Percentiles rank a stretch among this genome's conserved stretches.
Evolutionary conservation across 805 yeast genomes (phyloP).

Genomic region (Maudiozyma bulderi): DNA sequence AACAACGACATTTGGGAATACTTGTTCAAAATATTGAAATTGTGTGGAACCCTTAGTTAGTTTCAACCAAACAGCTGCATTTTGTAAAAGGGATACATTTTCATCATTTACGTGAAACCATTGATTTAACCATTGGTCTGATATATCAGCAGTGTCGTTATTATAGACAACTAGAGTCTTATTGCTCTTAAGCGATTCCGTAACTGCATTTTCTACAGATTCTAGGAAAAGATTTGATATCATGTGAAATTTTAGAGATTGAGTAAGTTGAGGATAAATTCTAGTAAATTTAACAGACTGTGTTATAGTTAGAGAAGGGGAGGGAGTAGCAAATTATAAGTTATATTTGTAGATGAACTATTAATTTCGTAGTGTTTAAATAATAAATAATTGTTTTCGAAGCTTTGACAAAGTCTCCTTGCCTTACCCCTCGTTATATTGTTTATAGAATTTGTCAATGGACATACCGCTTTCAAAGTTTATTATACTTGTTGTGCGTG

Average conservation of each 20-base stretch:
- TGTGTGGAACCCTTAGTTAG: slow-evolving; percentile 35
- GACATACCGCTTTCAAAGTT: too few species aligned
- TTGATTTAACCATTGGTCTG: slow-evolving; percentile 22
- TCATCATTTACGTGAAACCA: slow-evolving; percentile 16
- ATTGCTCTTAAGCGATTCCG: slow-evolving; percentile 28
- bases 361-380: too few species aligned
- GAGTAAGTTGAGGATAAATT: neutral
- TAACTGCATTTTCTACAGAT: slow-evolving; percentile 33
- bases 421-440: too few species aligned
- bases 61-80: slow-evolving; percentile 31
- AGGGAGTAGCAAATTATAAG: too few species aligned
- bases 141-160: slow-evolving; percentile 6
- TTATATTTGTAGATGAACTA: too few species aligned
- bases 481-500: too few species aligned
- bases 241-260: slow-evolving; percentile 2
- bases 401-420: too few species aligned
- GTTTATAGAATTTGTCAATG: too few species aligned
- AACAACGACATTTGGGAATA: slow-evolving; percentile 41
- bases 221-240: slow-evolving; percentile 9
- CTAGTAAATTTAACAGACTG: neutral
- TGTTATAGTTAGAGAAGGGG: too few species aligned
- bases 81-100: slow-evolving; percentile 7
- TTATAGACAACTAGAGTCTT: slow-evolving; percentile 35
- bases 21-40: slow-evolving; percentile 40
- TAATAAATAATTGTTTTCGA: too few species aligned